Evolutionary conservation across 257 asterid genomes (phyloP).

Genomic region (Solanum neorickii): DNA sequence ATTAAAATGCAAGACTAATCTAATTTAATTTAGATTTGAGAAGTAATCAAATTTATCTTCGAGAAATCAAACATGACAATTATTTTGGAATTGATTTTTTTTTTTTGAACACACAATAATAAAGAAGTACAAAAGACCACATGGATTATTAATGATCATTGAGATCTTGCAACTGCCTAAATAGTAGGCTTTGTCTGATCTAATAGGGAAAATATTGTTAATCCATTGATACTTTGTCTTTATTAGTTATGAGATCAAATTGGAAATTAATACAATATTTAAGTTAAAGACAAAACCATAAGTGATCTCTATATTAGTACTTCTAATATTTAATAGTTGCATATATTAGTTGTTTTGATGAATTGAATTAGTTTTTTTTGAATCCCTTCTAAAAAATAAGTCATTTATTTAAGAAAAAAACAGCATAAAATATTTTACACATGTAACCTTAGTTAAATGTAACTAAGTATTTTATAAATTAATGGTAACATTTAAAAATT

Average conservation of each 20-base stretch:
- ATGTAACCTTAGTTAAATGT: too few species aligned
- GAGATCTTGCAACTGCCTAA: not conserved
- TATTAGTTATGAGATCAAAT: not conserved
- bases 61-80: not conserved
- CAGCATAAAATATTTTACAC: not conserved
- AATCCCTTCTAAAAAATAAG: not conserved
- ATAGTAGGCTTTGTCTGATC: not conserved
- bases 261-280: not conserved
- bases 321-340: not conserved
- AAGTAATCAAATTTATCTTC: fast-evolving
- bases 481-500: not conserved
- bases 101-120: not conserved
- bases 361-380: not conserved
- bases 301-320: not conserved
- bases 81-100: not conserved
- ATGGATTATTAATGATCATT: not conserved
- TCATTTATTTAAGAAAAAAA: not conserved
- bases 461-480: too few species aligned
- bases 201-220: not conserved
- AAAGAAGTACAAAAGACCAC: not conserved
- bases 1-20: not conserved
- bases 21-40: not conserved
- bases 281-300: not conserved
- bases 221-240: not conserved
- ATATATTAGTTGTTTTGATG: not conserved